A percentile compares a stretch with the other conserved stretches of the same genome.
Conservation (phyloP, 2,329 filamentous ascomycete genomes). For the Claviceps sp. region DNA sequence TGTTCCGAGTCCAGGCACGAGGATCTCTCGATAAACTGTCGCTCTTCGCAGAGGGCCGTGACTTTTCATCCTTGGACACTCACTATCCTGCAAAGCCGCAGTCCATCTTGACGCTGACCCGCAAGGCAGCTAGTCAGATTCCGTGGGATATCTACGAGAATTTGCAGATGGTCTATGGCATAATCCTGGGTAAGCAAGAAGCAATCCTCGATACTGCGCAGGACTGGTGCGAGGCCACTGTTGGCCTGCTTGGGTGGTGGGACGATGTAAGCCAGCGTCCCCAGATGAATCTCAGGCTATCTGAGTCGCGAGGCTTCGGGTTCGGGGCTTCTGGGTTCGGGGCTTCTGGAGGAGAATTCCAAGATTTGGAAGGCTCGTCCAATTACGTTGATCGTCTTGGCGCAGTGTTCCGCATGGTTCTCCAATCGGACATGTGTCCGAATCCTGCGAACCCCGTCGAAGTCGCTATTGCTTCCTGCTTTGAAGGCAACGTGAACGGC, state of each 20-base stretch:
- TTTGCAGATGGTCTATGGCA: slow-evolving; percentile 65
- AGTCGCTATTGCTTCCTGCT: slow-evolving; percentile 66
- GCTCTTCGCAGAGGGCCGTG: slow-evolving; percentile 64
- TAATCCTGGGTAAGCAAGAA: slow-evolving; percentile 61
- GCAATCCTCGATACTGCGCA: slow-evolving; percentile 66
- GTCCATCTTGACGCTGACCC: slow-evolving; percentile 49
- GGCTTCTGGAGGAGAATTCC: slow-evolving; percentile 11
- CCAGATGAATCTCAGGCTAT: slow-evolving; percentile 26
- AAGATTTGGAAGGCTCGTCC: slow-evolving; percentile 39
- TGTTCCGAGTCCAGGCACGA: slow-evolving; percentile 66
- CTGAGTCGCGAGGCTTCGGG: slow-evolving; percentile 25
- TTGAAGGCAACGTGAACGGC: slow-evolving; percentile 70
- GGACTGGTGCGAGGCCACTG: slow-evolving; percentile 83
- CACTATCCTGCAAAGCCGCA: slow-evolving; percentile 28
- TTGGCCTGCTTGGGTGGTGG: slow-evolving; percentile 85
- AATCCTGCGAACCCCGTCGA: slow-evolving; percentile 66
- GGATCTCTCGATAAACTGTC: slow-evolving; percentile 58
- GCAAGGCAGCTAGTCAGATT: slow-evolving; percentile 73
- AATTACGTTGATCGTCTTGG: slow-evolving; percentile 64
- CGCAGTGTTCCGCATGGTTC: slow-evolving; percentile 55
- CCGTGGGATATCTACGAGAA: slow-evolving; percentile 87
- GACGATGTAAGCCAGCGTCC: slow-evolving; percentile 51
- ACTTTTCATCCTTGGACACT: slow-evolving; percentile 26
- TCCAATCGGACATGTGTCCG: slow-evolving; percentile 59
- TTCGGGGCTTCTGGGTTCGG: slow-evolving; percentile 25